These are phyloP conservation scores for Aaosphaeria pasadenensis DNA, from an alignment of 2,329 filamentous ascomycete genomes.

Conservation along the genomic window DNA sequence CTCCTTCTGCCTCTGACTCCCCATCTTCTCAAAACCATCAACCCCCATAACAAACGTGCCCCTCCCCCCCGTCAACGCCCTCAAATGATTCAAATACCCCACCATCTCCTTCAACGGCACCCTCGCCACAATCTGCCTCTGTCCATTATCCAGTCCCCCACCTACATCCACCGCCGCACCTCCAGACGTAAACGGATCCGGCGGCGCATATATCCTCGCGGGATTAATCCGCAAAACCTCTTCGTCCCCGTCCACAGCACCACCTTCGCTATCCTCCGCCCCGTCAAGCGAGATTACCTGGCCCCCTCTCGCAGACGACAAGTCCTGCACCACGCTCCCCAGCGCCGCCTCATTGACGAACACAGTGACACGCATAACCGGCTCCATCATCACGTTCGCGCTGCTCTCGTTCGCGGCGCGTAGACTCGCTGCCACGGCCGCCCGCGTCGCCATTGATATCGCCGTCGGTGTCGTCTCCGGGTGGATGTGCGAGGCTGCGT, in stretches of 20 bases:
- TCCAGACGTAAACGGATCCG: conserved; percentile 68
- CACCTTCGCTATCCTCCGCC: conserved; percentile 5
- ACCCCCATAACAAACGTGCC: conserved; percentile 74
- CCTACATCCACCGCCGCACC: conserved; percentile 16
- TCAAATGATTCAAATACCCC: conserved; percentile 83
- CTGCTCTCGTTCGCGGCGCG: conserved; percentile 56
- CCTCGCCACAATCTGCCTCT: conserved; percentile 70
- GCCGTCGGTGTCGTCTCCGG: conserved; percentile 65
- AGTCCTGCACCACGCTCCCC: conserved; percentile 78
- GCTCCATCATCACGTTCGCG: conserved; percentile 74
- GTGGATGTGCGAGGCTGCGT: conserved; percentile 63
- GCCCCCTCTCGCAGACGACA: conserved; percentile 70
- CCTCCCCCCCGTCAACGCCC: conserved; percentile 83
- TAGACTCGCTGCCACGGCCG: conserved; percentile 65
- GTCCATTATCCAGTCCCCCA: conserved; percentile 18
- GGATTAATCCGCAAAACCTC: conserved; percentile 59
- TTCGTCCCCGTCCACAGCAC: too few relatives aligned
- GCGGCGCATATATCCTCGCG: conserved; percentile 77
- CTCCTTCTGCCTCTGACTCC: conserved; percentile 56
- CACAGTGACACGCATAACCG: conserved; percentile 88
- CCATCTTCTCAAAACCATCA: conserved; percentile 68
- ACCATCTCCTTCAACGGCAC: conserved; percentile 97
- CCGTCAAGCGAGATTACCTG: conserved; percentile 68
- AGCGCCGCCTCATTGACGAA: conserved; percentile 78
- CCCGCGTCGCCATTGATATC: conserved; percentile 63